Base-by-base conservation (phyloP, 2,329 filamentous ascomycete species). In the Ceratocystis harringtonii region DNA sequence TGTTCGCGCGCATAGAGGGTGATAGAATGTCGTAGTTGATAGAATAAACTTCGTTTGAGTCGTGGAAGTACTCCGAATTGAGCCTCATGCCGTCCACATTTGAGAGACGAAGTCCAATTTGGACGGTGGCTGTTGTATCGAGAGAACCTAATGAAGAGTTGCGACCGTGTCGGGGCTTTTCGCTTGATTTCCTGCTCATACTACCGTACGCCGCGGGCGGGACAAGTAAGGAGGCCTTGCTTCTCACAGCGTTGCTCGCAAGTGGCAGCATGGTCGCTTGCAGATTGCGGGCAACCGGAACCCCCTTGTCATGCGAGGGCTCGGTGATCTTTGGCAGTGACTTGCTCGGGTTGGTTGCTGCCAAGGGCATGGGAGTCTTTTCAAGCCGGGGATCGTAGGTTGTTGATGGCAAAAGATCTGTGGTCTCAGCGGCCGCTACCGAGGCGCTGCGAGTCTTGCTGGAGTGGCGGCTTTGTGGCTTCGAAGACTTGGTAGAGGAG, bases 61-160 rank as follows among this genome's bases (percentile, higher is more conserved):
- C 70, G 62, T 67, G 71, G 57, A 70, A 73, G 67, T 69, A 72
- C 62, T 66, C 73, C 68, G 63, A 72, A 50, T 73, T 70, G 19
- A 75, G 70, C 0, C 75, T 73, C 68, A 82, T 78, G 68, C 83
- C 80, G 15, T 79, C 75, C 41, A 81, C 78, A 64, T 79, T 83
- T 30, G 86, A 89, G 65, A 89, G 77, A 10, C 86, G 81, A 17
- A 89, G 77, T 1, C 86, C 86, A 63, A 89, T 89, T 71, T 88
- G 85, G 10, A 89, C 85, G 0, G 85, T 89, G 28, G 85, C 85
- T 8, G 82, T 82, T 57, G 86, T 88, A 17, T 78, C 78, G 52
- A 84, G 77, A 0, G 86, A 89, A 7, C 66, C 66, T 10, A 67
- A 28, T 2, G 66, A 68, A 4, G 84, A 84, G 67, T 83, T 78